Evolutionary conservation across 768 basidiomycete species (phyloP).

Genomic region (Vishniacozyma victoriae): DNA sequence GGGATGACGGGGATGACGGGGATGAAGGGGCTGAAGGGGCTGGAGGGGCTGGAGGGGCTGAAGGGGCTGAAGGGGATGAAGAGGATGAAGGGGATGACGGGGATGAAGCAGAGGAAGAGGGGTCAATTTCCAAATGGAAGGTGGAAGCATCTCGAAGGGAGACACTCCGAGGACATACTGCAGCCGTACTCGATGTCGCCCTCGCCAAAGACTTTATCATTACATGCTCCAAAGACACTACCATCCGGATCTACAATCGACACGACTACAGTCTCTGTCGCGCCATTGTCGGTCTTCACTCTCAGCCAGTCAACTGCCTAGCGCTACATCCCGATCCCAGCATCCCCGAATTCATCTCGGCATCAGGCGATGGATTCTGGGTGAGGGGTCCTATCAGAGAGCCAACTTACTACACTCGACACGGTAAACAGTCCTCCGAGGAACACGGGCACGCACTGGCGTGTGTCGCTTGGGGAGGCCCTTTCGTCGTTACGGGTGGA

Average conservation of each 20-base stretch:
- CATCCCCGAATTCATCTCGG: too few relatives aligned
- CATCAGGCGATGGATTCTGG: constrained; percentile 22
- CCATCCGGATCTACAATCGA: constrained; percentile 13
- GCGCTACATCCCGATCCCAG: constrained; percentile 9
- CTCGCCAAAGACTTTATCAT: constrained; percentile 11
- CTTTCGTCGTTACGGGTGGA: constrained; percentile 22
- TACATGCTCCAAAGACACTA: constrained; percentile 23
- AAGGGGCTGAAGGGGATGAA: too few relatives aligned
- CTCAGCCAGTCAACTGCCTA: constrained; percentile 23
- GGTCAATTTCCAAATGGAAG: too few relatives aligned
- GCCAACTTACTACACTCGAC: neutral
- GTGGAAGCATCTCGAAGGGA: neutral
- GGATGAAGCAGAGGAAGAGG: too few relatives aligned
- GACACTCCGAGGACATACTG: constrained; percentile 13
- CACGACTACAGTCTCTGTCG: neutral
- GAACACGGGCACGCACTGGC: constrained; percentile 19
- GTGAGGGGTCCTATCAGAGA: constrained; percentile 22
- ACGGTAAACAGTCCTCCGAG: constrained; percentile 1
- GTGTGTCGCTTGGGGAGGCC: constrained; percentile 32
- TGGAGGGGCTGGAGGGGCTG: too few relatives aligned
- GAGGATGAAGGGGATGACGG: too few relatives aligned
- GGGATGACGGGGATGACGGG: too few relatives aligned
- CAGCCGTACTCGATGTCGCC: constrained; percentile 19
- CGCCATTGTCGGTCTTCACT: constrained; percentile 12
- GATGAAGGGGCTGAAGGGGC: too few relatives aligned